These are phyloP conservation scores for Coleophoma eucalyptorum DNA, from an alignment of 2,329 filamentous ascomycete genomes.

Conservation along the genomic window DNA sequence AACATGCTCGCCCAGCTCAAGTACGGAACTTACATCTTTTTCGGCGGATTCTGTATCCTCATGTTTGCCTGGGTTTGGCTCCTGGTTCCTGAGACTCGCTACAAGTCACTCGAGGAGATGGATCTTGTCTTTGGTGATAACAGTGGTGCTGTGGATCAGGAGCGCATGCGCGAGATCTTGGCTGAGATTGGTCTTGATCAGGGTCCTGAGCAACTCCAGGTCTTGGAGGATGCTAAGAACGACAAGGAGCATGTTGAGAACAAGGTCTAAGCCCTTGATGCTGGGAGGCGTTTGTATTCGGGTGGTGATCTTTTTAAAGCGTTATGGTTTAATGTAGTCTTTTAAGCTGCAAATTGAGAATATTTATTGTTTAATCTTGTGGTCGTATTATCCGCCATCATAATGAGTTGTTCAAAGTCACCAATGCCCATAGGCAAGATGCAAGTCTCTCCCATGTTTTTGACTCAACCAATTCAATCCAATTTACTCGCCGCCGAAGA, in stretches of 20 bases:
- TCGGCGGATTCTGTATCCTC: slow-evolving; percentile 34
- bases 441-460: too few species aligned
- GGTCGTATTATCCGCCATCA: too few species aligned
- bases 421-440: too few species aligned
- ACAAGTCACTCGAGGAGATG: slow-evolving; percentile 38
- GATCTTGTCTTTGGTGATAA: slow-evolving; percentile 32
- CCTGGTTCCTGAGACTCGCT: slow-evolving; percentile 40
- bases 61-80: slow-evolving; percentile 36
- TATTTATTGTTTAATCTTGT: too few species aligned
- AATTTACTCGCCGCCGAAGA: too few species aligned
- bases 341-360: too few species aligned
- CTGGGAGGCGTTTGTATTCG: too few species aligned
- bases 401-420: too few species aligned
- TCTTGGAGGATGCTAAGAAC: neutral
- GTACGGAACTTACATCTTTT: slow-evolving; percentile 44
- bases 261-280: too few species aligned
- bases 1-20: slow-evolving; percentile 32
- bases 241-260: neutral
- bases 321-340: too few species aligned
- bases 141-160: neutral
- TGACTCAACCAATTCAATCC: too few species aligned
- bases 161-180: neutral
- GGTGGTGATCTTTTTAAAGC: too few species aligned
- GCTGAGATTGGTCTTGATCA: neutral
- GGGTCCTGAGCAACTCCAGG: neutral